A percentile compares a stretch with the other conserved stretches of the same genome.
phyloP scores from a whole-genome alignment of 768 basidiomycete genomes.

The Trametes coccinea region DNA sequence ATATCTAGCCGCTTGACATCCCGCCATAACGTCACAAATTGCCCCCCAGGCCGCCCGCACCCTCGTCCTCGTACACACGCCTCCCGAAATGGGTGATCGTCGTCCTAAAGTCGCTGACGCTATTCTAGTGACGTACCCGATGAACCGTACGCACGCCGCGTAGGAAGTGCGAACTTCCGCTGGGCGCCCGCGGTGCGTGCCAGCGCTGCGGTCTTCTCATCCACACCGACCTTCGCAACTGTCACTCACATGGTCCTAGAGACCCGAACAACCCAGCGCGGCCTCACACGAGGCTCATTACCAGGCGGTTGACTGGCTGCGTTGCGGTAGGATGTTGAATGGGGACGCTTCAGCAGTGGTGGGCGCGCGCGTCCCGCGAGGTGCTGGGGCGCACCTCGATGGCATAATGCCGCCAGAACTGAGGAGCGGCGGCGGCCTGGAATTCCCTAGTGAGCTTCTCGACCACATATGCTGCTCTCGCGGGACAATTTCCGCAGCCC shows the following conservation, averaged over 20 bases:
- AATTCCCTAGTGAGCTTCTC: constrained; percentile 6
- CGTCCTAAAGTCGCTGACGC: constrained; percentile 15
- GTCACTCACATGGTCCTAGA: not conserved
- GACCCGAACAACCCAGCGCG: not conserved
- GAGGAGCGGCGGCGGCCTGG: not conserved
- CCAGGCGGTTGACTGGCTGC: not conserved
- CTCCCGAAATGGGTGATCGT: constrained; percentile 14
- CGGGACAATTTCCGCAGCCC: constrained; percentile 16
- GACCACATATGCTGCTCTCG: constrained; percentile 11
- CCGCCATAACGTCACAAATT: constrained; percentile 7
- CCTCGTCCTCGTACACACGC: not conserved
- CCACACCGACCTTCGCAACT: not conserved
- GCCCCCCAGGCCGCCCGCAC: not conserved
- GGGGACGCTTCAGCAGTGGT: too few relatives aligned
- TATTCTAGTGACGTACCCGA: constrained; percentile 9
- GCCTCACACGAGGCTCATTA: not conserved
- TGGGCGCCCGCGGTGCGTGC: not conserved
- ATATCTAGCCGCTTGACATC: constrained; percentile 16
- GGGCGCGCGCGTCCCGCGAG: too few relatives aligned
- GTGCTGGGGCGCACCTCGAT: not conserved
- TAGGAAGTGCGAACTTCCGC: constrained; percentile 3
- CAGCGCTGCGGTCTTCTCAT: not conserved
- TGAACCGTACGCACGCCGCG: not conserved
- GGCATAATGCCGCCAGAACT: not conserved
- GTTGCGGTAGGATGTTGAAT: too few relatives aligned